Percentiles rank a stretch among this genome's conserved stretches.
These are phyloP conservation scores for Alternaria tenuissima DNA, from an alignment of 2,329 filamentous ascomycete genomes.

Conservation along the genomic window DNA sequence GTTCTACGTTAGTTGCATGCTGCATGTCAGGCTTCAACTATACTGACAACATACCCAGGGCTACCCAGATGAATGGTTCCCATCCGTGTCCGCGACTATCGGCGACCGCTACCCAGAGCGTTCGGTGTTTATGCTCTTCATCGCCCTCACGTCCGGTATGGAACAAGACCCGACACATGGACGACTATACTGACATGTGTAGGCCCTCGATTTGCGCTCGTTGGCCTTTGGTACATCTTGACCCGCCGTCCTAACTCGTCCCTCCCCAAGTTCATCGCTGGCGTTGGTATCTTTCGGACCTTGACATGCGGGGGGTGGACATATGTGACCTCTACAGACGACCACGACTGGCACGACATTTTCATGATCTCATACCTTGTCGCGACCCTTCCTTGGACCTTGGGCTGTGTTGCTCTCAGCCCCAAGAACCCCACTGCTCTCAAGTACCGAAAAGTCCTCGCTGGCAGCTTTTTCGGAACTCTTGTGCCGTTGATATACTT, in stretches of 20 bases:
- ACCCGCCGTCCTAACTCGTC: slow-evolving; percentile 77
- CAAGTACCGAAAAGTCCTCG: slow-evolving; percentile 87
- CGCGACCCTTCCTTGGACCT: slow-evolving; percentile 92
- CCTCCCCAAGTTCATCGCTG: slow-evolving; percentile 82
- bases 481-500: slow-evolving; percentile 92
- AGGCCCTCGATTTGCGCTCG: slow-evolving; percentile 90
- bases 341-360: slow-evolving; percentile 98
- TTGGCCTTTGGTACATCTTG: slow-evolving; percentile 90
- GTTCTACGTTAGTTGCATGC: slow-evolving; percentile 67
- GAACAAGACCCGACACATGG: neutral
- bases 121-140: slow-evolving; percentile 96
- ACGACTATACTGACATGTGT: slow-evolving; percentile 19
- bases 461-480: slow-evolving; percentile 85
- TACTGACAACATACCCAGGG: slow-evolving; percentile 42
- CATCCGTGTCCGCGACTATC: slow-evolving; percentile 94
- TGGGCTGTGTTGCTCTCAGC: slow-evolving; percentile 87
- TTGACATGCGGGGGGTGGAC: slow-evolving; percentile 98
- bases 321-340: slow-evolving; percentile 96
- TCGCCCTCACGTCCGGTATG: slow-evolving; percentile 88
- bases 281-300: slow-evolving; percentile 84
- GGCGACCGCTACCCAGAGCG: slow-evolving; percentile 96
- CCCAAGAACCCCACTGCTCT: slow-evolving; percentile 83
- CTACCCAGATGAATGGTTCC: slow-evolving; percentile 89
- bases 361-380: slow-evolving; percentile 99
- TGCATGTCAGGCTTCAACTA: neutral